Evolutionary conservation across 202 grass and related monocot species (phyloP), one percentile per base, ranked within the genome.

Genomic region (Thinopyrum obtusiflorum): DNA sequence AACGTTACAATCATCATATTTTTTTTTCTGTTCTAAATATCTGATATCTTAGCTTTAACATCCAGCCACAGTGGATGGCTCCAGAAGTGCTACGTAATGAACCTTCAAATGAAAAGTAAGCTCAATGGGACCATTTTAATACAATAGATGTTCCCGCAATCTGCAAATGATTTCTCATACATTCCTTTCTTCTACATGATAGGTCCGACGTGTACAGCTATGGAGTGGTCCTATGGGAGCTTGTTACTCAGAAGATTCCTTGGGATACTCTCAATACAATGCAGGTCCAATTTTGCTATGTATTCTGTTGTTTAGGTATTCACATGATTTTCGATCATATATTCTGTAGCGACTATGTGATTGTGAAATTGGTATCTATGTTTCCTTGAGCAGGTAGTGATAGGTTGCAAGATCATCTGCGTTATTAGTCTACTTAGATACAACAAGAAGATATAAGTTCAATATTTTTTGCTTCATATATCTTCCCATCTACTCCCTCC

Each of bases 51-150:
- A 17, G 9, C 40, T 81, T 87, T 27, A 62, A 40, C 77, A 79
- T 89, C 20, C 88, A 98, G 96, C 96, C 93, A 62, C 96, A 98
- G 79, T 98, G 96, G 96, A 98, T 98, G 96, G 96, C 96, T 76
- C 96, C 96, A 35, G 93, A 98, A 93, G 91, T 91, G 76, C 82
- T 98, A 72, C 90, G 91, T 25, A 95, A 94, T 83, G 96, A 98
- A 87, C 96, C 93, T 82, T 92, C 93, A 75, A 90, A 98, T n/a
- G 96, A 98, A 39, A 98, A 98, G 96, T 95, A 92, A 18, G 82
- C 80, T 57, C 1, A 49, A n/a, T 11, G 26, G 36, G 24, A 26
- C n/a, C 59, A 77, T 62, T 90, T 6, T 68, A 63, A 23, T 77
- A 21, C 10, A 61, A 10, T 73, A 31, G 9, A 29, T 61, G 21